Percentiles rank a stretch among this genome's conserved stretches.
These are phyloP conservation scores for Pulveroboletus frians DNA, from an alignment of 768 basidiomycete species.

Conservation along the genomic window DNA sequence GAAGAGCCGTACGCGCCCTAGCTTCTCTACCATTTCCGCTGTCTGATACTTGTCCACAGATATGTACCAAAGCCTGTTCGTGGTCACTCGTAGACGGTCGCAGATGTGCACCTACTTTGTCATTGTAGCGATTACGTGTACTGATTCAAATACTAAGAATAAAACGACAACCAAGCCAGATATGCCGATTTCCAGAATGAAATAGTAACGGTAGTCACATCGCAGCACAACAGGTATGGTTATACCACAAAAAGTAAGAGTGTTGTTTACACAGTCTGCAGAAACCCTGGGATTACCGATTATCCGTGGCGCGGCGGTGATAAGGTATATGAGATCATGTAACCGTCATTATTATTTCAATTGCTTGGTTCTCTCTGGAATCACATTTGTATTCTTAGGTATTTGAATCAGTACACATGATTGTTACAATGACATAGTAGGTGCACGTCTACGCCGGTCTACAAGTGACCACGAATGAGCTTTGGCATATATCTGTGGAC, in stretches of 20 bases:
- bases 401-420: background rate
- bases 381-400: constrained; percentile 12
- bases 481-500: constrained; percentile 14
- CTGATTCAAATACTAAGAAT: constrained; percentile 1
- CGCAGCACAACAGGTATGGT: too few species aligned
- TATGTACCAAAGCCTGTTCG: constrained; percentile 17
- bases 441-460: background rate
- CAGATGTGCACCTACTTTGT: constrained; percentile 1
- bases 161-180: constrained; percentile 9
- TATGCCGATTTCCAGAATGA: background rate
- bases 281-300: too few species aligned
- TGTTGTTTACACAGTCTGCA: too few species aligned
- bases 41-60: constrained; percentile 9
- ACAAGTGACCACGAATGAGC: constrained; percentile 15
- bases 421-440: constrained; percentile 1
- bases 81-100: constrained; percentile 7
- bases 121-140: background rate
- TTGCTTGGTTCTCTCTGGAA: too few species aligned
- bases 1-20: constrained; percentile 21
- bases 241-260: too few species aligned
- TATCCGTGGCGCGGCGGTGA: too few species aligned
- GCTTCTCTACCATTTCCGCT: background rate
- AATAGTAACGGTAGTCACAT: too few species aligned
- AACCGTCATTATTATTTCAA: too few species aligned
- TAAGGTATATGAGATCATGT: too few species aligned